Evolutionary conservation across 2,329 filamentous ascomycete species (phyloP).

Genomic region (Arthrinium phaeospermum): DNA sequence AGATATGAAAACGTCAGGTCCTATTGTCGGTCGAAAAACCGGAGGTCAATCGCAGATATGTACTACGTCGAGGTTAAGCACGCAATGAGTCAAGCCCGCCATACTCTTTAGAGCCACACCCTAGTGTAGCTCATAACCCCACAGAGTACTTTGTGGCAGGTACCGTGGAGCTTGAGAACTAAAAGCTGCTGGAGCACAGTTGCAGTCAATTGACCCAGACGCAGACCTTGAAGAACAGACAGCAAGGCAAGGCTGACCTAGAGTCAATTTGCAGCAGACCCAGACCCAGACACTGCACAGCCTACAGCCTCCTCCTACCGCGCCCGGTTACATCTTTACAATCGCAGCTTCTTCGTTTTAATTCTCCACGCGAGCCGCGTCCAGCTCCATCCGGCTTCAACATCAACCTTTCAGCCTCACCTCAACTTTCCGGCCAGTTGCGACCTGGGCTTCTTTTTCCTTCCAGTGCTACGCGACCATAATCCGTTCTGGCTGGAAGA

Average conservation of each 20-base stretch:
- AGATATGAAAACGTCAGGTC: neutral
- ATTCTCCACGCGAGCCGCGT: constrained; percentile 17
- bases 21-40: neutral
- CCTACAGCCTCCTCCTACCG: neutral
- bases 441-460: neutral
- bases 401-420: constrained; percentile 13
- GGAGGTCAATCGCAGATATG: neutral
- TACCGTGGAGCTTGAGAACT: neutral
- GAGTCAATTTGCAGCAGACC: neutral
- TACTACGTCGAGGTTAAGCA: neutral
- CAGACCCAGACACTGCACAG: neutral
- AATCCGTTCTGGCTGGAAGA: constrained; percentile 1
- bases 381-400: constrained; percentile 9
- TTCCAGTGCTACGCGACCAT: neutral
- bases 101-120: neutral
- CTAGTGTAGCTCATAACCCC: neutral
- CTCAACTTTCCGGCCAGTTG: constrained; percentile 3
- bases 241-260: constrained; percentile 5
- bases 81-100: constrained; percentile 10
- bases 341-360: constrained; percentile 4
- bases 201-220: neutral
- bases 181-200: neutral
- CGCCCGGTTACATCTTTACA: neutral
- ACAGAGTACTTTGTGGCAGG: constrained; percentile 7
- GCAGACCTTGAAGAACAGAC: neutral